Conservation (phyloP, 2,329 filamentous ascomycete genomes). For the Cercospora sp. region DNA sequence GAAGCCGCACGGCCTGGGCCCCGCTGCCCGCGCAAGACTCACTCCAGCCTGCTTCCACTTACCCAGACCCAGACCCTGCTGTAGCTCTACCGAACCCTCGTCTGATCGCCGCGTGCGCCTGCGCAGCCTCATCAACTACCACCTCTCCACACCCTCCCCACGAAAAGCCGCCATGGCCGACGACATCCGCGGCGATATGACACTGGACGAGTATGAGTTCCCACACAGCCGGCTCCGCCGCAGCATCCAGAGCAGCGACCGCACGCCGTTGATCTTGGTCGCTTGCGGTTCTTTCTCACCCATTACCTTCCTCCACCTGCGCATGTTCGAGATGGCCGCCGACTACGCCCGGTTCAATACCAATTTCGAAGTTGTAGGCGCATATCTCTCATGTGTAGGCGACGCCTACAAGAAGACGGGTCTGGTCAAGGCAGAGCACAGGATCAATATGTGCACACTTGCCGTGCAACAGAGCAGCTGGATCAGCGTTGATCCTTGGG, state of each 20-base stretch:
- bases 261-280: slow-evolving; percentile 66
- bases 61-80: neutral
- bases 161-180: slow-evolving; percentile 27
- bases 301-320: slow-evolving; percentile 66
- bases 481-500: slow-evolving; percentile 85
- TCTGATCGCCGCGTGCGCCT: neutral
- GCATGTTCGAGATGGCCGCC: slow-evolving; percentile 85
- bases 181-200: slow-evolving; percentile 34
- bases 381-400: slow-evolving; percentile 77
- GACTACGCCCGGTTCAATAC: slow-evolving; percentile 75
- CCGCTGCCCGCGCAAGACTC: neutral
- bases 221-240: slow-evolving; percentile 61
- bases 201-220: slow-evolving; percentile 58
- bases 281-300: slow-evolving; percentile 60
- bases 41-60: neutral
- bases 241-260: slow-evolving; percentile 56
- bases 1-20: neutral
- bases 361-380: slow-evolving; percentile 81
- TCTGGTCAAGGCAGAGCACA: slow-evolving; percentile 69
- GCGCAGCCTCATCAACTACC: slow-evolving; percentile 8
- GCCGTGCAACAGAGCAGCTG: slow-evolving; percentile 75
- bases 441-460: slow-evolving; percentile 83
- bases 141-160: neutral
- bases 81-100: neutral
- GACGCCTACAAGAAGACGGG: slow-evolving; percentile 79